Percentiles rank a stretch among this genome's conserved stretches.
These are phyloP conservation scores for Alternaria gansuensis DNA, from an alignment of 2,329 filamentous ascomycete species.

Conservation along the genomic window DNA sequence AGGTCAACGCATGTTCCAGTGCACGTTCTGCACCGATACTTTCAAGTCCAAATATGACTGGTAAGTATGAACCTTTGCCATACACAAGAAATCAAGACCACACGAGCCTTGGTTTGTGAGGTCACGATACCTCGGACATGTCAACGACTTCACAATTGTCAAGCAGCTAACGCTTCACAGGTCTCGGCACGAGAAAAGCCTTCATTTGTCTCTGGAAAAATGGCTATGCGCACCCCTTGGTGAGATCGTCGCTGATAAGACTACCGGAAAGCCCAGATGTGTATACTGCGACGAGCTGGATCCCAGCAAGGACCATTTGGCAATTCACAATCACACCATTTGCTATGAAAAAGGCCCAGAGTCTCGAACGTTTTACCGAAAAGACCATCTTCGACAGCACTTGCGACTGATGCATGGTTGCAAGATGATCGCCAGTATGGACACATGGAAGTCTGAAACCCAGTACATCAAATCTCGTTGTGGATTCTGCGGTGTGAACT, in stretches of 20 bases:
- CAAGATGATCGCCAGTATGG: conserved; percentile 69
- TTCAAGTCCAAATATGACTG: conserved; percentile 56
- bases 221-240: conserved; percentile 67
- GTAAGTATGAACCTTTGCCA: conserved; percentile 21
- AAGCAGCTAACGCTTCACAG: conserved; percentile 37
- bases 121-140: neutral
- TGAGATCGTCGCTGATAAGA: conserved; percentile 64
- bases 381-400: conserved; percentile 70
- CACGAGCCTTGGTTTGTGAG: neutral
- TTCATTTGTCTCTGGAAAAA: conserved; percentile 53
- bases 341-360: conserved; percentile 73
- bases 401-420: conserved; percentile 67
- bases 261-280: conserved; percentile 65
- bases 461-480: conserved; percentile 64
- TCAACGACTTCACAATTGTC: neutral
- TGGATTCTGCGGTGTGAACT: conserved; percentile 61
- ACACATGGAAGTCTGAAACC: conserved; percentile 70
- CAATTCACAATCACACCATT: conserved; percentile 66
- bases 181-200: conserved; percentile 53
- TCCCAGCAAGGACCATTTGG: conserved; percentile 65
- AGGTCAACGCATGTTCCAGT: conserved; percentile 45
- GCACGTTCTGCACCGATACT: conserved; percentile 53
- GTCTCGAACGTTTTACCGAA: conserved; percentile 70
- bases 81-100: too few relatives aligned
- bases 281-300: conserved; percentile 66